These are phyloP conservation scores for Hemileccinum rubropunctum DNA, from an alignment of 768 basidiomycete genomes.

Conservation along the genomic window DNA sequence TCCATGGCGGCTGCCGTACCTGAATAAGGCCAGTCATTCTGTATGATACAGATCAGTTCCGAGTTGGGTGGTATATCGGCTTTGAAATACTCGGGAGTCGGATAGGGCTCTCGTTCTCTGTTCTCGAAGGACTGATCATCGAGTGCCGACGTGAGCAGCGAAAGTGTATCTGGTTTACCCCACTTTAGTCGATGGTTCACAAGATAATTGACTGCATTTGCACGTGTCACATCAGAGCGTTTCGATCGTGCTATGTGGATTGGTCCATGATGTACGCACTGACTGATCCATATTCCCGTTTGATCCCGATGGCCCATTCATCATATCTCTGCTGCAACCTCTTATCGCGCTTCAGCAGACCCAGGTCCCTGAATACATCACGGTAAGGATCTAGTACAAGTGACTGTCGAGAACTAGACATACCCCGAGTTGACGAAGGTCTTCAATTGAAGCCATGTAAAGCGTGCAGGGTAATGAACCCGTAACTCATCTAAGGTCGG, in stretches of 20 bases:
- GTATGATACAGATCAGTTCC: conserved; percentile 64
- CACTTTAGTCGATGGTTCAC: conserved; percentile 67
- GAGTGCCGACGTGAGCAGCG: conserved; percentile 56
- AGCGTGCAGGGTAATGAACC: conserved; percentile 67
- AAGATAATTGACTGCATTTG: conserved; percentile 66
- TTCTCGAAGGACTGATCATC: conserved; percentile 30
- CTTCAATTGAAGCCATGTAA: conserved; percentile 75
- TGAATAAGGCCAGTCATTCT: conserved; percentile 89
- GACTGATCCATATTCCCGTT: conserved; percentile 58
- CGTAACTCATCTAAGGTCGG: conserved; percentile 69
- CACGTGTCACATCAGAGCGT: background rate
- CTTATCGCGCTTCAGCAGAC: conserved; percentile 72
- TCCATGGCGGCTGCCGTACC: conserved; percentile 37
- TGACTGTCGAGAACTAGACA: conserved; percentile 8
- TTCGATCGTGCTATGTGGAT: background rate
- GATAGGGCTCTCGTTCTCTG: background rate
- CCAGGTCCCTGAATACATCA: conserved; percentile 60
- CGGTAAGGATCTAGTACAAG: too few species aligned
- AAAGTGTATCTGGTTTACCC: conserved; percentile 66
- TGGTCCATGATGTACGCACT: conserved; percentile 41
- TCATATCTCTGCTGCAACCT: conserved; percentile 67
- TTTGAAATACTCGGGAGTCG: conserved; percentile 58
- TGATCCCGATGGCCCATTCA: conserved; percentile 54
- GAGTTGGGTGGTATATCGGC: conserved; percentile 49
- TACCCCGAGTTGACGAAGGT: conserved; percentile 79